Base-by-base conservation (phyloP, 768 basidiomycete genomes). In the Trametes villosa region DNA sequence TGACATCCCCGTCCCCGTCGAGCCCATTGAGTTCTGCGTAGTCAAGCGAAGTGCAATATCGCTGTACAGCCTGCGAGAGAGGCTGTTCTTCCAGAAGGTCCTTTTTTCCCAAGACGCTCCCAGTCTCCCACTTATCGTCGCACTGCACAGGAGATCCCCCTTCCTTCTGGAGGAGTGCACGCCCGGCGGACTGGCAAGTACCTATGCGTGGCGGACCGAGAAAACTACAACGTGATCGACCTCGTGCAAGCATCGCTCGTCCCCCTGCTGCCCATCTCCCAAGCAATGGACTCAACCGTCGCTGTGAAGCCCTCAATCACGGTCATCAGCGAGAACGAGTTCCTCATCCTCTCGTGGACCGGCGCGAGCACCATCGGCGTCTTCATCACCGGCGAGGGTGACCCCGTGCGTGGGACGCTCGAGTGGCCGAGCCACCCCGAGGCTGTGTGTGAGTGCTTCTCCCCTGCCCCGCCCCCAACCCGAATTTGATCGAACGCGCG, bases 321-420 rank as follows among this genome's bases (percentile, higher is more conserved):
- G 1, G 84, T 93, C 24, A 83, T 96, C 26, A 80, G 82, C 34
- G 84, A 85, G 30, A 85, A 83, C 64, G 95, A 97, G 72, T 97
- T 95, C 66, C 81, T 98, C 42, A 80, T 97, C 22, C 78, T 93
- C 17, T 91, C 91, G 2, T 95, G 89, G 84, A 94, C 88, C 1
- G 96, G 92, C 15, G 75, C 79, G 4, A 86, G 83, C 53, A 91
- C 92, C 0, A 77, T 98, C 40, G 96, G 96, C 0, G 76, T 98
- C 11, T 98, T 98, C 67, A 80, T 98, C 64, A 92, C 84, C 15
- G 84, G 86, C 0, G 83, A 85, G 2, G 95, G 94, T 0, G 94
- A 96, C 72, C 94, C 96, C 5, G 88, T 94, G 9, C 82, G 95
- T 46, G 94, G 94, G 2, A 96, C 95, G 2, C 76, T 97, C 44